These are phyloP conservation scores for Candida boidinii DNA, from an alignment of 805 yeast genomes.

Conservation along the genomic window DNA sequence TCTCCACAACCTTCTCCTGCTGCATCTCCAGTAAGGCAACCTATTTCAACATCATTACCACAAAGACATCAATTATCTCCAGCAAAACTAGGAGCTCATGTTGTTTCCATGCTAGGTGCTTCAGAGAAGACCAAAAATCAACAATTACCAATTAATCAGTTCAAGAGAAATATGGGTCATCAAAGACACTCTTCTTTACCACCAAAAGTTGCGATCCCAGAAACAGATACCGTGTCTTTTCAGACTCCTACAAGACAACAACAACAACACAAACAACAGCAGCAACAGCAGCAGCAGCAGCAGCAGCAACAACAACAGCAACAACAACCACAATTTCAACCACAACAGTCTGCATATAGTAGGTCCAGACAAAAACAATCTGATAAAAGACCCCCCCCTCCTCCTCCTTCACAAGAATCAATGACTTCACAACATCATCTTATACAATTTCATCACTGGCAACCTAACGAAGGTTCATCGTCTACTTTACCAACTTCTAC, in stretches of 20 bases:
- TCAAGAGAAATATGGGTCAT: too few species aligned
- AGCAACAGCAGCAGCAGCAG: not conserved
- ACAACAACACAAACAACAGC: not conserved
- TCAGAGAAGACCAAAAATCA: too few species aligned
- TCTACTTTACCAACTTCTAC: not conserved
- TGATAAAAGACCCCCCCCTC: not conserved
- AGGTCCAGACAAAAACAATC: too few species aligned
- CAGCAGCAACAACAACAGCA: not conserved
- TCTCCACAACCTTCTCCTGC: slow-evolving; percentile 5
- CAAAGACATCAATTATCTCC: slow-evolving; percentile 43
- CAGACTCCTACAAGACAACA: not conserved
- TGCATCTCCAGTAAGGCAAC: slow-evolving; percentile 19
- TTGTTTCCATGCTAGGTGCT: slow-evolving; percentile 43
- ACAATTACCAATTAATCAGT: too few species aligned
- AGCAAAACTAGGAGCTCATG: slow-evolving; percentile 64
- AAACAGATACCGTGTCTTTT: slow-evolving; percentile 20
- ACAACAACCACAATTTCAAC: not conserved
- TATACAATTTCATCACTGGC: slow-evolving; percentile 45
- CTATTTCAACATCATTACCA: slow-evolving; percentile 3
- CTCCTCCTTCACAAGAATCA: slow-evolving; percentile 18
- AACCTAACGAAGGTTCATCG: slow-evolving; percentile 18
- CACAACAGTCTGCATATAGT: not conserved
- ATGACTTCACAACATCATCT: slow-evolving; percentile 39
- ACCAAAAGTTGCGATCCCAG: slow-evolving; percentile 24
- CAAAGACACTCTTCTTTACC: slow-evolving; percentile 34